Conservation (phyloP, 2,329 filamentous ascomycete species). For the Diaporthe australafricana region DNA sequence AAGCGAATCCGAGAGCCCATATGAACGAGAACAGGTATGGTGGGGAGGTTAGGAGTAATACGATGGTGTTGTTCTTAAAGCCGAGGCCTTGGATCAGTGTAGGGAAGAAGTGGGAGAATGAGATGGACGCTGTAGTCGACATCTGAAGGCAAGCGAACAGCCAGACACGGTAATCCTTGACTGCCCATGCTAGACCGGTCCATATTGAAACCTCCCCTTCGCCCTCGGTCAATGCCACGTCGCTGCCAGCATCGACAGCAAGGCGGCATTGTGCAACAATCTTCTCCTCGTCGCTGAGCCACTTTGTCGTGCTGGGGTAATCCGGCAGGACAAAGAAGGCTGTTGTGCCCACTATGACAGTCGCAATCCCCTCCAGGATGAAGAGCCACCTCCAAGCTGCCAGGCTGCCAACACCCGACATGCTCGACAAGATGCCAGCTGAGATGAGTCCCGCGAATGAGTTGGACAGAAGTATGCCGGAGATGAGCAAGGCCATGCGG, state of each 20-base stretch:
- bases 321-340: constrained; percentile 51
- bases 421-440: constrained; percentile 58
- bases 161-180: constrained; percentile 50
- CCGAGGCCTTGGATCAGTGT: constrained; percentile 48
- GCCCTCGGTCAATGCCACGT: constrained; percentile 45
- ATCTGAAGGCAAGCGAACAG: constrained; percentile 52
- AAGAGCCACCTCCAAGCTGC: constrained; percentile 66
- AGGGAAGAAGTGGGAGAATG: constrained; percentile 46
- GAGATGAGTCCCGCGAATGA: constrained; percentile 64
- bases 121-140: constrained; percentile 51
- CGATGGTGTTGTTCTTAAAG: constrained; percentile 50
- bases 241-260: not conserved
- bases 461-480: constrained; percentile 43
- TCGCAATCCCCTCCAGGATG: constrained; percentile 56
- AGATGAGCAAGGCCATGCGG: constrained; percentile 44
- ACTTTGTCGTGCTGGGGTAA: constrained; percentile 43
- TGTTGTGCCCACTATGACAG: constrained; percentile 52
- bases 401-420: constrained; percentile 48
- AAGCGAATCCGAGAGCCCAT: constrained; percentile 9
- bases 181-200: constrained; percentile 44
- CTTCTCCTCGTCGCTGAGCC: constrained; percentile 2
- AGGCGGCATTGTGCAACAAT: not conserved
- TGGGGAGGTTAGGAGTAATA: constrained; percentile 57
- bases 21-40: constrained; percentile 52
- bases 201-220: constrained; percentile 47